A percentile compares a stretch with the other conserved stretches of the same genome.
phyloP scores from a whole-genome alignment of 2,329 filamentous ascomycete species.

The Apiospora koreana region DNA sequence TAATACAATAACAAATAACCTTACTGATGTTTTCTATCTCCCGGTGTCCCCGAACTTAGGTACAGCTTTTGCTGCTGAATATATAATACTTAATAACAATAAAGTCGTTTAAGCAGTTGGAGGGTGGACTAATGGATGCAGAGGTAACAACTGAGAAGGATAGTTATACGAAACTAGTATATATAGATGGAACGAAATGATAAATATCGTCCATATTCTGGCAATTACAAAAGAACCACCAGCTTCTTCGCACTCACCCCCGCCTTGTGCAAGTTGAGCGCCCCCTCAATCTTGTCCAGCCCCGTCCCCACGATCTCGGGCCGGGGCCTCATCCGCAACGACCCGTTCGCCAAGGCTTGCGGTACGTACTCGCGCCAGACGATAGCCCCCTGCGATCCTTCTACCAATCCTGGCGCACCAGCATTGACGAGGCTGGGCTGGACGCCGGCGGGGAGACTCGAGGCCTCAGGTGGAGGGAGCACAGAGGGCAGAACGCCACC shows the following conservation, averaged over 20 bases:
- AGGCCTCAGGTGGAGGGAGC: conserved; percentile 16
- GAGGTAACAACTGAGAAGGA: too few species aligned
- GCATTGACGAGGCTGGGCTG: conserved; percentile 16
- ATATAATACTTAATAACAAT: too few species aligned
- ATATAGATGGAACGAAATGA: too few species aligned
- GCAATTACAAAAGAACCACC: conserved; percentile 13
- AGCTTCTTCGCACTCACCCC: conserved; percentile 18
- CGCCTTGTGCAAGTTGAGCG: conserved; percentile 14
- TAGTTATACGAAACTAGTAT: too few species aligned
- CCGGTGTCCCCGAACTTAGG: too few species aligned
- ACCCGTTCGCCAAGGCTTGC: conserved; percentile 24
- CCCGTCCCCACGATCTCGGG: conserved; percentile 25
- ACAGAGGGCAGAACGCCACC: background rate
- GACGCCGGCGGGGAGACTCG: conserved; percentile 22
- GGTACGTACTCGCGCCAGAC: conserved; percentile 28
- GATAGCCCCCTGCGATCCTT: conserved; percentile 9
- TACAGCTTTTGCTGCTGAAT: too few species aligned
- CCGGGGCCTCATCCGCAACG: conserved; percentile 27
- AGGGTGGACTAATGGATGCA: too few species aligned
- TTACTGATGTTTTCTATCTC: too few species aligned
- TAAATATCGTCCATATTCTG: too few species aligned
- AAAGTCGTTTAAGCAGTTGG: too few species aligned
- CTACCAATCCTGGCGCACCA: background rate
- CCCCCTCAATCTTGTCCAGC: conserved; percentile 16
- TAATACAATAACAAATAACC: too few species aligned